These are phyloP conservation scores for Porphyra umbilicalis DNA, from an alignment of 31 red algal genomes.

Conservation along the genomic window DNA sequence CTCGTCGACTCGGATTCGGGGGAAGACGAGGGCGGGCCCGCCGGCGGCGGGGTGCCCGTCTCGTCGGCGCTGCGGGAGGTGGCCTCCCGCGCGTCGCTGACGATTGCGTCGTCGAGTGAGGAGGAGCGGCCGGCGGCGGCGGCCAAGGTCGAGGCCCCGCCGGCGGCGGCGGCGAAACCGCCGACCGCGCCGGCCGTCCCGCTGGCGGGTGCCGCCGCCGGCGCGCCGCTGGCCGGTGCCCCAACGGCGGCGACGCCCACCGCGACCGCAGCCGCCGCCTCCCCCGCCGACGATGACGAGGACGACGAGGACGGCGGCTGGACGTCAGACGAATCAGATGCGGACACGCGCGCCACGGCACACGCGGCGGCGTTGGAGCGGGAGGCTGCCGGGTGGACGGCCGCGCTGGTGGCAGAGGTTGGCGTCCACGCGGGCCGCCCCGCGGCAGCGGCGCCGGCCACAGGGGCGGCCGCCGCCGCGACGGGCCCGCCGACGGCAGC, in stretches of 20 bases:
- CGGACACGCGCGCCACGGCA: neutral
- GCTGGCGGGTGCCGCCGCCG: no score
- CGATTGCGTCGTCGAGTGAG: neutral
- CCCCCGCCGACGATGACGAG: neutral
- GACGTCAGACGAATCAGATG: neutral
- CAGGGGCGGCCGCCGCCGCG: neutral
- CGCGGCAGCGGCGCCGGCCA: neutral
- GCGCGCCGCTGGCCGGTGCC: no score
- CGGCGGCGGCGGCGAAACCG: neutral
- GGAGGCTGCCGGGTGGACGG: neutral
- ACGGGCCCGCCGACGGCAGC: neutral
- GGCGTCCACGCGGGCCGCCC: neutral
- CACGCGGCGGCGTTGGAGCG: neutral
- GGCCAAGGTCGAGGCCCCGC: neutral
- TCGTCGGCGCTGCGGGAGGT: neutral
- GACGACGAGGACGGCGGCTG: neutral
- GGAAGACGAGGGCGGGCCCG: neutral
- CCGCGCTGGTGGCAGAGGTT: neutral
- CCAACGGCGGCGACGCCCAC: neutral
- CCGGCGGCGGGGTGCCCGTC: neutral
- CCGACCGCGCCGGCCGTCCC: neutral
- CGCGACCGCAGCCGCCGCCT: neutral
- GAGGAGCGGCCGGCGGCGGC: neutral
- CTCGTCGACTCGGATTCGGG: neutral
- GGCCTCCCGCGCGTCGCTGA: neutral